These are phyloP conservation scores for Aspergillus aculeatinus DNA, from an alignment of 2,329 filamentous ascomycete species.

Conservation along the genomic window DNA sequence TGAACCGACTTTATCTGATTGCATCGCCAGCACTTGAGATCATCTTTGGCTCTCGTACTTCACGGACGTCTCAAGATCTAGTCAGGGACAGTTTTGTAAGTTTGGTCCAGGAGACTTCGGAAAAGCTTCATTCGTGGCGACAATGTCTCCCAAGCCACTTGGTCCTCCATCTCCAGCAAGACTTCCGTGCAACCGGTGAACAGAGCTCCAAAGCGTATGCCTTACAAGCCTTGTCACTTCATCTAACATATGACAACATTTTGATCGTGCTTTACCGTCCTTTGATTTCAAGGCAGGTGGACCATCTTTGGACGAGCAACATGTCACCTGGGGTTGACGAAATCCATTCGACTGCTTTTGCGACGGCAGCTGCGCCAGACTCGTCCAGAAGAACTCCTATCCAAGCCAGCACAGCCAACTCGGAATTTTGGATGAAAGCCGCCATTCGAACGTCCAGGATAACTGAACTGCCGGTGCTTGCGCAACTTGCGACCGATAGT, in stretches of 20 bases:
- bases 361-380: not conserved
- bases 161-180: conserved; percentile 18
- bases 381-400: not conserved
- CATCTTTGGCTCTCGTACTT: conserved; percentile 27
- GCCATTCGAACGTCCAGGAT: conserved; percentile 43
- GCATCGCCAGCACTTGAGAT: conserved; percentile 24
- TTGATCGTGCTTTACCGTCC: conserved; percentile 47
- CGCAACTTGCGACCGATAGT: conserved; percentile 42
- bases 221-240: conserved; percentile 44
- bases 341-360: not conserved
- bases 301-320: conserved; percentile 25
- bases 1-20: conserved; percentile 27
- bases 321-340: conserved; percentile 3
- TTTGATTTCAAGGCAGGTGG: conserved; percentile 38
- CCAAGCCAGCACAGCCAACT: conserved; percentile 12
- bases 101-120: conserved; percentile 20
- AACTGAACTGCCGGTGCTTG: conserved; percentile 32
- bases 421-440: conserved; percentile 32
- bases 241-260: conserved; percentile 46
- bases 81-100: conserved; percentile 19
- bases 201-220: conserved; percentile 19
- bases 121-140: conserved; percentile 22
- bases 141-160: conserved; percentile 18
- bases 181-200: conserved; percentile 13
- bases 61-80: conserved; percentile 17